Percentiles rank a stretch among this genome's conserved stretches.
These are phyloP conservation scores for Hypoxylon intermedium DNA, from an alignment of 495 filamentous ascomycete species.

Conservation along the genomic window DNA sequence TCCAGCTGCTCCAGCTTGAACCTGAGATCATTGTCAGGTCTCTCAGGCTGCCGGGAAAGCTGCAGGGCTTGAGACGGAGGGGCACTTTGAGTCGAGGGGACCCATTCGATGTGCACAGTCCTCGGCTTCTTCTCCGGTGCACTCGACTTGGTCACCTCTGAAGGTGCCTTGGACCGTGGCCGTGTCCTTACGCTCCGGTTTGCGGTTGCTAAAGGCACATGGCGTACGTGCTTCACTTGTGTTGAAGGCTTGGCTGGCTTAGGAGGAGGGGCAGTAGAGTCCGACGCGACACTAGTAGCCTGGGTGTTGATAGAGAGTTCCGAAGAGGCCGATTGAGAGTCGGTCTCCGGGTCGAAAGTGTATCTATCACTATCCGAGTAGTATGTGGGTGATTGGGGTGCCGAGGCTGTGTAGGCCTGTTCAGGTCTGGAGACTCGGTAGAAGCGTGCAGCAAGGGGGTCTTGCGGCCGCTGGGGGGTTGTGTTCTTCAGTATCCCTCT, in stretches of 20 bases:
- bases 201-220: slow-evolving; percentile 23
- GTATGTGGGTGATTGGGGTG: slow-evolving; percentile 40
- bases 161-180: slow-evolving; percentile 38
- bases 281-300: slow-evolving; percentile 50
- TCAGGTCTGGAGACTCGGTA: slow-evolving; percentile 37
- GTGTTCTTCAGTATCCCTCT: slow-evolving; percentile 44
- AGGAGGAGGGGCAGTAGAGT: slow-evolving; percentile 41
- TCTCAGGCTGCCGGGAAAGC: slow-evolving; percentile 39
- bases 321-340: slow-evolving; percentile 53
- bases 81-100: slow-evolving; percentile 25
- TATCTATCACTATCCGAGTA: slow-evolving; percentile 40
- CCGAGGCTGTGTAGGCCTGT: slow-evolving; percentile 16
- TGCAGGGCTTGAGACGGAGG: slow-evolving; percentile 36
- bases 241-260: slow-evolving; percentile 37
- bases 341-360: slow-evolving; percentile 45
- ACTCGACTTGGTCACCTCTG: slow-evolving; percentile 37
- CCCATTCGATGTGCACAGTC: slow-evolving; percentile 45
- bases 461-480: slow-evolving; percentile 20
- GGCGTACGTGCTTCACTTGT: slow-evolving; percentile 45
- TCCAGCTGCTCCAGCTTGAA: slow-evolving; percentile 53
- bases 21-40: slow-evolving; percentile 43
- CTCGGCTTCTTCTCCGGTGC: slow-evolving; percentile 42
- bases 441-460: slow-evolving; percentile 43
- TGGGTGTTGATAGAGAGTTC: slow-evolving; percentile 55
- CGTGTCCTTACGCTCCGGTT: slow-evolving; percentile 43